Evolutionary conservation across 306 rosid species (phyloP).

Genomic region (Betula pendula): DNA sequence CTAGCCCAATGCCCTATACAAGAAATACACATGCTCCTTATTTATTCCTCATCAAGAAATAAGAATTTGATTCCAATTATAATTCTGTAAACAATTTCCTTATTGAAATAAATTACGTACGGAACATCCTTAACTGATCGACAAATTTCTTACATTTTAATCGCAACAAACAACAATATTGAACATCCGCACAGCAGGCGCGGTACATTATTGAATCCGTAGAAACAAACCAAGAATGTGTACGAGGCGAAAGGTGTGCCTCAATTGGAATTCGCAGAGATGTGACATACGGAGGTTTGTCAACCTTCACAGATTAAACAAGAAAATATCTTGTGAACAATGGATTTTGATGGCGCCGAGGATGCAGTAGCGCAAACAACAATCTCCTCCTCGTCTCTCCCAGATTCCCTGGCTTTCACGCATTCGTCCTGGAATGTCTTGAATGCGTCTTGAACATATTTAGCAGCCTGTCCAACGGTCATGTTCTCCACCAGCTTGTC

Average conservation of each 20-base stretch:
- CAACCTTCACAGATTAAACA: conserved; percentile 55
- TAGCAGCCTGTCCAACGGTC: conserved; percentile 47
- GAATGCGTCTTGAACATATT: conserved; percentile 49
- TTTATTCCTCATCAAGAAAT: too few species aligned
- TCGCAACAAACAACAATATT: not conserved
- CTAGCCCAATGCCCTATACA: too few species aligned
- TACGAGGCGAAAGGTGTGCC: not conserved
- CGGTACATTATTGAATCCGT: not conserved
- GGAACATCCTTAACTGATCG: too few species aligned
- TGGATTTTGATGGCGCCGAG: conserved; percentile 18
- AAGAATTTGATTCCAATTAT: too few species aligned
- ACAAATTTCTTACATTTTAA: not conserved
- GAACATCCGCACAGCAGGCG: not conserved
- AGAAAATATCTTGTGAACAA: conserved; percentile 41
- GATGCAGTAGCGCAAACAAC: conserved; percentile 32
- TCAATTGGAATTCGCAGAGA: not conserved
- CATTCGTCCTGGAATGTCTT: conserved; percentile 48
- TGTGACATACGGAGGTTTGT: not conserved
- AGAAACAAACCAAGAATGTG: not conserved
- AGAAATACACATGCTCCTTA: too few species aligned
- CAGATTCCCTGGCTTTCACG: conserved; percentile 53
- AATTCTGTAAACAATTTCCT: too few species aligned
- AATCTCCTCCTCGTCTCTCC: conserved; percentile 49
- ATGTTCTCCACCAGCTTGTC: conserved; percentile 50
- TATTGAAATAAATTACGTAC: too few species aligned